Evolutionary conservation across 1,284 basidiomycete species (phyloP).

Genomic region (Cystobasidium slooffiae): DNA sequence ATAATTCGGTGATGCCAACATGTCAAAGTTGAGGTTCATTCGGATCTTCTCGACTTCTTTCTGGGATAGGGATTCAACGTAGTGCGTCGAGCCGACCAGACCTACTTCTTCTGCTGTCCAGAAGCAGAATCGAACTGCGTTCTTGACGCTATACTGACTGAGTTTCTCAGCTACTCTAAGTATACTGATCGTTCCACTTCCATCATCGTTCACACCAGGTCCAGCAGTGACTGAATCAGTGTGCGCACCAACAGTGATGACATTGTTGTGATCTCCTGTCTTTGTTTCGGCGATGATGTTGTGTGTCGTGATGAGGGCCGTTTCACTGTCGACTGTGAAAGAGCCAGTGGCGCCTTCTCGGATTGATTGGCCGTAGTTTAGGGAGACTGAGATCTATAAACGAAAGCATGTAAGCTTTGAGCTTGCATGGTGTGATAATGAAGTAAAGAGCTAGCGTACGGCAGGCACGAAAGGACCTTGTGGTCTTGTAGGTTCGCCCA

Average conservation of each 20-base stretch:
- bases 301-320: slow-evolving; percentile 14
- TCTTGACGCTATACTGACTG: slow-evolving; percentile 4
- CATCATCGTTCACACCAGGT: slow-evolving; percentile 33
- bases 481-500: slow-evolving; percentile 20
- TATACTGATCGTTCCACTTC: slow-evolving; percentile 28
- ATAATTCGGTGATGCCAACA: slow-evolving; percentile 25
- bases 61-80: slow-evolving; percentile 19
- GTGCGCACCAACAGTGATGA: slow-evolving; percentile 24
- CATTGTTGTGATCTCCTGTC: slow-evolving; percentile 24
- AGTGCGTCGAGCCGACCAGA: slow-evolving; percentile 17
- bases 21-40: slow-evolving; percentile 38
- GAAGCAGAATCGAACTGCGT: slow-evolving; percentile 38
- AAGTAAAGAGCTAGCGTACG: not conserved
- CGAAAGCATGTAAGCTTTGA: not conserved
- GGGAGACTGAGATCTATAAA: slow-evolving; percentile 22
- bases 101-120: slow-evolving; percentile 34
- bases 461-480: slow-evolving; percentile 20
- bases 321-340: slow-evolving; percentile 11
- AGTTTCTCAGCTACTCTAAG: slow-evolving; percentile 19
- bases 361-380: slow-evolving; percentile 13
- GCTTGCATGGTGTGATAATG: not conserved
- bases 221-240: slow-evolving; percentile 35
- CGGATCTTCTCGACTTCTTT: slow-evolving; percentile 31
- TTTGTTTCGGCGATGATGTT: slow-evolving; percentile 34
- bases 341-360: slow-evolving; percentile 12